Conservation (phyloP, 202 grass and related monocot species). For the Zoysia matrella region DNA sequence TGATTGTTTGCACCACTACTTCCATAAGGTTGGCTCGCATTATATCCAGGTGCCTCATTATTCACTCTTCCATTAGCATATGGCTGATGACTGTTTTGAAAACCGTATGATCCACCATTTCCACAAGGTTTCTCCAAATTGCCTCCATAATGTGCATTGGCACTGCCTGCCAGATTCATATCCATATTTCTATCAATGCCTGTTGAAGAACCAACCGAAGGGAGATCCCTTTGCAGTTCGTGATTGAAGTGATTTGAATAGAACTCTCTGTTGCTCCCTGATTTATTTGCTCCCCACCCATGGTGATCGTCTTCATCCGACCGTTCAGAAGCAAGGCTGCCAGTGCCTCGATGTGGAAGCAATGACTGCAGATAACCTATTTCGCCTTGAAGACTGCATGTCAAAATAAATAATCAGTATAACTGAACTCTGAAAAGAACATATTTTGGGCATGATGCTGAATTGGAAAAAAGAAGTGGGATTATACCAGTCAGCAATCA, state of each 20-base stretch:
- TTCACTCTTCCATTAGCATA: conserved; percentile 27
- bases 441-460: neutral
- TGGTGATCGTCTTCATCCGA: conserved; percentile 53
- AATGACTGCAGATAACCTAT: conserved; percentile 26
- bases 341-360: conserved; percentile 37
- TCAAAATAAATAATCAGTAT: neutral
- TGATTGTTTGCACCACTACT: conserved; percentile 36
- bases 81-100: conserved; percentile 33
- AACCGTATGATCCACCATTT: neutral
- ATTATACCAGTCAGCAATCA: neutral
- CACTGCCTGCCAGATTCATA: neutral
- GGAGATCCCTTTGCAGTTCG: conserved; percentile 43
- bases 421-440: conserved; percentile 4
- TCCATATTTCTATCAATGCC: conserved; percentile 24
- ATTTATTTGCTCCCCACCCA: conserved; percentile 14
- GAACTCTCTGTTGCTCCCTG: conserved; percentile 27
- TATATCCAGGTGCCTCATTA: conserved; percentile 38
- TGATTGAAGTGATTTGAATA: conserved; percentile 27
- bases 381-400: conserved; percentile 47
- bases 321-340: conserved; percentile 54
- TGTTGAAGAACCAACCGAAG: conserved; percentile 41
- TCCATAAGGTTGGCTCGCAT: conserved; percentile 38
- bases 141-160: too few relatives aligned
- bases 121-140: too few relatives aligned
- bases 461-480: neutral